These are phyloP conservation scores for Rosa chinensis DNA, from an alignment of 306 rosid species.

Conservation along the genomic window DNA sequence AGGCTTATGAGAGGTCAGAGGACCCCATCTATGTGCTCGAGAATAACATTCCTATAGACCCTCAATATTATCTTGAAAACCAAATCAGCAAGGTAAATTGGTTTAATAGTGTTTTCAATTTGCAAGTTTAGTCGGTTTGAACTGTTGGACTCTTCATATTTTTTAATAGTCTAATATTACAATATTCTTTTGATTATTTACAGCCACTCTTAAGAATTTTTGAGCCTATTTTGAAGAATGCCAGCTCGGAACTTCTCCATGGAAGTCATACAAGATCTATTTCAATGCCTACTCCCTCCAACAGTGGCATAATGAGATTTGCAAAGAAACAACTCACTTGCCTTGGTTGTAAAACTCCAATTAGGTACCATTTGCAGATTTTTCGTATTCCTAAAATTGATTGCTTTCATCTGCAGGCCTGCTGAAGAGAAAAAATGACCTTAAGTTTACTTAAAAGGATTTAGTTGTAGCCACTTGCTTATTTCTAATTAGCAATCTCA, in stretches of 20 bases:
- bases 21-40: constrained; percentile 96
- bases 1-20: constrained; percentile 97
- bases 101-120: not conserved
- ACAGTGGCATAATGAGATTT: constrained; percentile 91
- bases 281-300: constrained; percentile 87
- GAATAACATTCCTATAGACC: constrained; percentile 93
- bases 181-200: constrained; percentile 21
- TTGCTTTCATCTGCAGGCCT: constrained; percentile 14
- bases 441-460: not conserved
- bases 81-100: constrained; percentile 53
- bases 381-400: not conserved
- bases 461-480: not conserved
- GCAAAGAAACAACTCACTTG: constrained; percentile 85
- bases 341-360: constrained; percentile 91
- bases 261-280: constrained; percentile 96
- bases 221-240: constrained; percentile 96
- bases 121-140: constrained; percentile 2
- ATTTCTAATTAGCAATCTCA: constrained; percentile 8
- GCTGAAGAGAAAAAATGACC: not conserved
- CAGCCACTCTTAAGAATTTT: constrained; percentile 98
- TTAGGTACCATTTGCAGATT: constrained; percentile 53
- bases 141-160: constrained; percentile 9
- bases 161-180: constrained; percentile 4
- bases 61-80: constrained; percentile 97
- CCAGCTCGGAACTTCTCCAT: constrained; percentile 94